phyloP scores from a whole-genome alignment of 805 yeast species.

The Nakazawaea peltata region DNA sequence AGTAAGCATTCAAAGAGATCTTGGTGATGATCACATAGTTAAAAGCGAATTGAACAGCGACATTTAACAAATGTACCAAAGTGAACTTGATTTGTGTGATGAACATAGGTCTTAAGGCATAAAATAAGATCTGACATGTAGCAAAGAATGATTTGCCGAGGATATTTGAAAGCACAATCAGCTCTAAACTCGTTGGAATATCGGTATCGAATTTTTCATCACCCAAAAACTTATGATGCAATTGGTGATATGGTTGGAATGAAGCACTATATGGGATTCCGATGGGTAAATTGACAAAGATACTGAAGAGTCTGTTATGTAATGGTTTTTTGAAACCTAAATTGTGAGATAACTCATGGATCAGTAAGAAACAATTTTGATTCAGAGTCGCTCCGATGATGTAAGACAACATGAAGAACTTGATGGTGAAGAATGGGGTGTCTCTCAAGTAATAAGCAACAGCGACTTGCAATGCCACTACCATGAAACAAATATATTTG shows the following conservation, averaged over 20 bases:
- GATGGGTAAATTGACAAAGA: slow-evolving; percentile 74
- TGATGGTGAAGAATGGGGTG: slow-evolving; percentile 40
- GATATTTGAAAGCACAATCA: slow-evolving; percentile 61
- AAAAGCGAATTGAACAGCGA: slow-evolving; percentile 47
- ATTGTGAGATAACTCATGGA: slow-evolving; percentile 85
- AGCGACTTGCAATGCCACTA: slow-evolving; percentile 60
- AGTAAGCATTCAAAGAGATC: slow-evolving; percentile 60
- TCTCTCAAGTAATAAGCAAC: slow-evolving; percentile 56
- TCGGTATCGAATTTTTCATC: slow-evolving; percentile 82
- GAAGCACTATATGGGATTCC: slow-evolving; percentile 89
- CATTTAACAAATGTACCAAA: slow-evolving; percentile 63
- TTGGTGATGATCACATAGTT: slow-evolving; percentile 48
- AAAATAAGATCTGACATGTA: slow-evolving; percentile 80
- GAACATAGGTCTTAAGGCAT: slow-evolving; percentile 86
- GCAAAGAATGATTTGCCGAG: slow-evolving; percentile 89
- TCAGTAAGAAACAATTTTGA: slow-evolving; percentile 79
- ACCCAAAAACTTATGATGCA: slow-evolving; percentile 87
- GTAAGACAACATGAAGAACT: slow-evolving; percentile 60
- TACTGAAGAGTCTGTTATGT: slow-evolving; percentile 69
- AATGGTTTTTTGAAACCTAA: slow-evolving; percentile 73
- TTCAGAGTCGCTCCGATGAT: slow-evolving; percentile 79
- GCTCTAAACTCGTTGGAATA: slow-evolving; percentile 76
- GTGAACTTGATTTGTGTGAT: slow-evolving; percentile 71
- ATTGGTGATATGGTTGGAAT: slow-evolving; percentile 82
- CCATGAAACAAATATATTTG: slow-evolving; percentile 61